Evolutionary conservation across 2,329 filamentous ascomycete genomes (phyloP).

Genomic region (Botrytis medusae): DNA sequence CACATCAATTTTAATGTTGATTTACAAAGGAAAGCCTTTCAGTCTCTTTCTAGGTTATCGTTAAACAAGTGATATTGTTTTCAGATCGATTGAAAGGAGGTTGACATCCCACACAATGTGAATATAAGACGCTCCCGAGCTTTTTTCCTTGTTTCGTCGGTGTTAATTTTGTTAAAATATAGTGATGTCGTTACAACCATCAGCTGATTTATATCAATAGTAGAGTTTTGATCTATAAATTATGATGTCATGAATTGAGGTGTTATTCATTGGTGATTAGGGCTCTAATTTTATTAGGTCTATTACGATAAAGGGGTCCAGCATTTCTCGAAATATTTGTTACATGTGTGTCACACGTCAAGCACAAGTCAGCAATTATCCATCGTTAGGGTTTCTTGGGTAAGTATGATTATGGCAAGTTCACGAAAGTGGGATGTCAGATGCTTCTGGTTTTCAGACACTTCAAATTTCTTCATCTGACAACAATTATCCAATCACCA

Average conservation of each 20-base stretch:
- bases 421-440: not conserved
- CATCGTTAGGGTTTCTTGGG: not conserved
- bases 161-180: not conserved
- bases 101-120: no score
- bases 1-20: accelerated
- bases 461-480: not conserved
- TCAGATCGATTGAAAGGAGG: no score
- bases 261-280: not conserved
- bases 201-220: not conserved
- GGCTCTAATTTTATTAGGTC: not conserved
- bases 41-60: not conserved
- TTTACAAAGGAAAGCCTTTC: accelerated
- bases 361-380: not conserved
- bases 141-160: not conserved
- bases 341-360: not conserved
- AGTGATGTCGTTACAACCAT: not conserved
- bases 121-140: not conserved
- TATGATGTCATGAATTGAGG: not conserved
- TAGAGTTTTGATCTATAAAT: not conserved
- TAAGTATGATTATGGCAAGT: not conserved
- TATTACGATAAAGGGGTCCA: not conserved
- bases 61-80: no score
- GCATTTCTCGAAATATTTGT: not conserved
- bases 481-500: not conserved
- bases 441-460: not conserved